Base-by-base conservation (phyloP, 169 alveolate species). In the Eimeria tenella region DNA sequence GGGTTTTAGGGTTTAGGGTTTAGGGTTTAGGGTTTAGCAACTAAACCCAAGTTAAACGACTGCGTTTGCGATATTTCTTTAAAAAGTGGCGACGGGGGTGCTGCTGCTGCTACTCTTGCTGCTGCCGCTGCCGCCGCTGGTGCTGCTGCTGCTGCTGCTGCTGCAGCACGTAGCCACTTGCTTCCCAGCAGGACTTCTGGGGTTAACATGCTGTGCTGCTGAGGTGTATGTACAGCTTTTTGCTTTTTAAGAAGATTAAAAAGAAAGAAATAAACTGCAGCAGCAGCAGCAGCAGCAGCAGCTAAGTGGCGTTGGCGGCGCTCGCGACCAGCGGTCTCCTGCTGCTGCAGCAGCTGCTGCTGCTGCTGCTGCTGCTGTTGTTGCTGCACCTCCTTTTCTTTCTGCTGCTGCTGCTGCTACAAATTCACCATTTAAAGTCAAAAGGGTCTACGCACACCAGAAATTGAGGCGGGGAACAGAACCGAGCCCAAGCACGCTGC, bases 1-100 rank as follows among this genome's bases (percentile, higher is more conserved):
- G 42, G 81, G 81, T 50, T 70, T 70, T 70, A 70, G 81, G 81
- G 81, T 70, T 70, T 70, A 70, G 55, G 81, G 81, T 70, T 70
- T 70, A 65, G 49, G 75, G 75, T 4, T 65, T 62, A 23, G n/a
- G n/a, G n/a, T n/a, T 62, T 10, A 15, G 71, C 19, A 62, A 11
- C 11, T 6, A 62, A 7, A 7, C 11, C 31, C 19, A 65, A 65
- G 23, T 21, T 21, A 11, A 42, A 73, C 15, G 23, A 5, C 11
- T 10, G 60, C 31, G 58, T 73, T 25, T 73, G 4, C 60, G 3
- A 1, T 31, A 31, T 21, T 25, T 4, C 31, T 4, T 31, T 52
- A 73, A 56, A 56, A 10, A n/a, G 19, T 65, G 19, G 49, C 75
- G 4, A 3, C 75, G 5, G 31, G 52, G 4, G 49, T n/a, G 31